Evolutionary conservation across 345 rosid genomes (phyloP), one percentile per base, ranked within the genome.

Genomic region (Brassica rapa): DNA sequence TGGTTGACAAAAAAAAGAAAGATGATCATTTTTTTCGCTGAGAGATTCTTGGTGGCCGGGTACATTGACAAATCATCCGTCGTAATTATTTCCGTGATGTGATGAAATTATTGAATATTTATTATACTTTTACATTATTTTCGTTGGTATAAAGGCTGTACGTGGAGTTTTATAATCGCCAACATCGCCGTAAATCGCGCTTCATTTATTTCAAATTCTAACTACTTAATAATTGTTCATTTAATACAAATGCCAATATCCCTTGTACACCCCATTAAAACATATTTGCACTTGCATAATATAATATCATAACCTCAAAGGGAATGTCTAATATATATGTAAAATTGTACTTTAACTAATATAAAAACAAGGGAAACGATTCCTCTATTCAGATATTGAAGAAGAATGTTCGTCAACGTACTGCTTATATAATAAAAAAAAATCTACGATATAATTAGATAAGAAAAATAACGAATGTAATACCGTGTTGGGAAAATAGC

Each of bases 161-260:
- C 55, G 80, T 62, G 69, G 62, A 69, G 29, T 62, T 68, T 69
- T 68, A 21, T 61, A 76, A 46, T 68, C 79, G 49, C 27, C 68
- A 68, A 8, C 6, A 68, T 60, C 51, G 29, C 80, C 73, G 37
- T 68, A 19, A 30, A 76, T 76, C 74, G 24, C 74, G 80, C 80
- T 8, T 76, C 7, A 21, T 57, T 67, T 6, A 66, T 37, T 56
- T 75, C 16, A 35, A 25, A 35, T 1, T 56, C 6, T 5, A 66
- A 75, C 39, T 66, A 66, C 32, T n/a, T 15, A 3, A 55, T 41
- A 55, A 63, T 73, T 62, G 32, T 29, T 46, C 69, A 11, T 57
- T 63, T 7, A n/a, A 60, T 60, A 12, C 16, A 41, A 8, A 41
- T n/a, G 21, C 21, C 21, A 19, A 19, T 19, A 19, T 19, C 21